phyloP scores from a whole-genome alignment of 2,329 filamentous ascomycete genomes.

The Penicillium hesseltinei region DNA sequence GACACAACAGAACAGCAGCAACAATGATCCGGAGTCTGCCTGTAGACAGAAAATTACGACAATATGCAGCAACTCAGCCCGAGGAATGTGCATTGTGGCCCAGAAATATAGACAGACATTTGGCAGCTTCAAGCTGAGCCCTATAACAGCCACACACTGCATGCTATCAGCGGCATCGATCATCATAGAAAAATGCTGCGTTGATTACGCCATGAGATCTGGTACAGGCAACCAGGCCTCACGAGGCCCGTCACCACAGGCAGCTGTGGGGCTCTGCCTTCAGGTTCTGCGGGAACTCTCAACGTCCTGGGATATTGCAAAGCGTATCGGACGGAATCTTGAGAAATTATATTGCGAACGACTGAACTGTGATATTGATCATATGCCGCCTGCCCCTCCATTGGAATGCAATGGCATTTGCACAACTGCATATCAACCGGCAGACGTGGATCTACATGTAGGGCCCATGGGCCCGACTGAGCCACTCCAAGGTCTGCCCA shows the following conservation, averaged over 20 bases:
- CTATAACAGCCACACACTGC: constrained; percentile 39
- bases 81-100: constrained; percentile 25
- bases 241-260: constrained; percentile 9
- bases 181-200: constrained; percentile 21
- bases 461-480: neutral
- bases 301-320: constrained; percentile 25
- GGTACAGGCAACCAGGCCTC: neutral
- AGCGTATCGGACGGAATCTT: constrained; percentile 22
- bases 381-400: constrained; percentile 7
- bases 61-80: constrained; percentile 25
- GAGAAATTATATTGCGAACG: constrained; percentile 21
- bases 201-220: neutral
- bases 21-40: neutral
- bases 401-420: neutral
- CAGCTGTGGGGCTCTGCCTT: constrained; percentile 17
- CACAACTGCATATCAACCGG: neutral
- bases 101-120: constrained; percentile 36
- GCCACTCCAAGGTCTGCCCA: neutral
- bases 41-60: constrained; percentile 10
- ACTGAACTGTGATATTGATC: constrained; percentile 12
- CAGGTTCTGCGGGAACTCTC: constrained; percentile 22
- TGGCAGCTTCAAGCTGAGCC: constrained; percentile 36
- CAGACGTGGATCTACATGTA: neutral
- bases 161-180: constrained; percentile 35
- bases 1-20: neutral